Base-by-base conservation (phyloP, 305 asterid species). In the Fraxinus latifolia region DNA sequence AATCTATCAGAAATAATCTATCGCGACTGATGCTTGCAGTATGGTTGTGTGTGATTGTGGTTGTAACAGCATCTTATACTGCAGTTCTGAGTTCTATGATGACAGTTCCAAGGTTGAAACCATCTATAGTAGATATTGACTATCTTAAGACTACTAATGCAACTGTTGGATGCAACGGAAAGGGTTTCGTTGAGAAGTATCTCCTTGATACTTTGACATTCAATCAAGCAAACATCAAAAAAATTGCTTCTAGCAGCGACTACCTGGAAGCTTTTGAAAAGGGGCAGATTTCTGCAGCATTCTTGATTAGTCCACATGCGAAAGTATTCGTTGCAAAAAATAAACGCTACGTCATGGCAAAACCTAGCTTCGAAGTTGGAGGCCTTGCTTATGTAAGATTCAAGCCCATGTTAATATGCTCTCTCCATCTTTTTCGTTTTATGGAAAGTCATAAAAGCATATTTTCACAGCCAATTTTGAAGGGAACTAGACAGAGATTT, bases 321-420 rank as follows among this genome's bases (percentile, higher is more conserved):
- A 91, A 85, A 71, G 88, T 92, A 5, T 93, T 93, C 85, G 91
- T 93, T 1, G 88, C 91, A 1, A 79, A 87, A 84, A 78, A 92
- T 55, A 91, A 96, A 89, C 44, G 79, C 58, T 92, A 89, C 82
- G 80, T 79, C 25, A 78, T 32, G 15, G 85, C 93, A 4, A 95
- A 92, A 5, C 87, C 87, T 71, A 85, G 80, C 75, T 85, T 75
- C 89, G 89, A 86, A 78, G 91, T 91, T 3, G 95, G 97, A 17
- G 95, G 97, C 65, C 91, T 92, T 84, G 97, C 95, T 73, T 93
- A 91, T 80, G 97, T 93, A 89, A 90, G 94, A 82, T 74, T 55
- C 29, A 37, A 0, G 71, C 15, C 71, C 71, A 62, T 21, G 71
- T 62, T 23, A 62, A 62, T 23, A 19, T 7, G 71, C 29, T 62